Conservation (phyloP, 805 yeast genomes). For the Ogataea salicorniae region DNA sequence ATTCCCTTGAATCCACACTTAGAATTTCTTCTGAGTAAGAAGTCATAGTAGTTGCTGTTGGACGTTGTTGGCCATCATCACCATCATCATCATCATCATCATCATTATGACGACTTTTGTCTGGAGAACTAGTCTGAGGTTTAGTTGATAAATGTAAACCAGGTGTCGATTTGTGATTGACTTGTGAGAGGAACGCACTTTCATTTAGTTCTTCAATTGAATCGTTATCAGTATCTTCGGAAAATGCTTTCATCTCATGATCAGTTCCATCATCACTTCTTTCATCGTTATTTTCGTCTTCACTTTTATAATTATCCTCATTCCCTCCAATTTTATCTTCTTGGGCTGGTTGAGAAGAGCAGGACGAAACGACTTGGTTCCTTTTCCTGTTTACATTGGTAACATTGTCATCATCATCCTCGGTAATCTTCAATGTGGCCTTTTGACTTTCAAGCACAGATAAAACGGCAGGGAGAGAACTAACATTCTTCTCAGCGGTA, state of each 20-base stretch:
- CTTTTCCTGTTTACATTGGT: neutral
- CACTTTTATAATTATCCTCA: neutral
- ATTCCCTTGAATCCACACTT: constrained; percentile 26
- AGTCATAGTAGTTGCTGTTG: neutral
- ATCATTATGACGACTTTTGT: neutral
- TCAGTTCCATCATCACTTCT: too few species aligned
- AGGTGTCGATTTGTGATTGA: neutral
- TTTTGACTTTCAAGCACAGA: too few species aligned
- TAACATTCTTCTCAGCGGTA: too few species aligned
- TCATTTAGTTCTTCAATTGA: neutral
- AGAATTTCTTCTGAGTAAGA: constrained; percentile 3
- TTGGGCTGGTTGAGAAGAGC: neutral
- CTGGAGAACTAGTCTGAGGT: neutral
- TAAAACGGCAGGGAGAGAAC: too few species aligned
- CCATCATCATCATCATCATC: too few species aligned
- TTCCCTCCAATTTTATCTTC: neutral
- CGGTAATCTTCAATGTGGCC: too few species aligned
- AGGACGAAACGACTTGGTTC: neutral
- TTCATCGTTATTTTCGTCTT: neutral
- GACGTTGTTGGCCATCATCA: too few species aligned
- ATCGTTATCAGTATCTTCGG: too few species aligned
- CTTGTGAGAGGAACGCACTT: neutral
- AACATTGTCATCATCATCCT: neutral
- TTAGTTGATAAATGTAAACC: neutral
- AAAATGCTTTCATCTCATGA: too few species aligned